Base-by-base conservation (phyloP, 768 basidiomycete species). In the Tulasnella sp. region DNA sequence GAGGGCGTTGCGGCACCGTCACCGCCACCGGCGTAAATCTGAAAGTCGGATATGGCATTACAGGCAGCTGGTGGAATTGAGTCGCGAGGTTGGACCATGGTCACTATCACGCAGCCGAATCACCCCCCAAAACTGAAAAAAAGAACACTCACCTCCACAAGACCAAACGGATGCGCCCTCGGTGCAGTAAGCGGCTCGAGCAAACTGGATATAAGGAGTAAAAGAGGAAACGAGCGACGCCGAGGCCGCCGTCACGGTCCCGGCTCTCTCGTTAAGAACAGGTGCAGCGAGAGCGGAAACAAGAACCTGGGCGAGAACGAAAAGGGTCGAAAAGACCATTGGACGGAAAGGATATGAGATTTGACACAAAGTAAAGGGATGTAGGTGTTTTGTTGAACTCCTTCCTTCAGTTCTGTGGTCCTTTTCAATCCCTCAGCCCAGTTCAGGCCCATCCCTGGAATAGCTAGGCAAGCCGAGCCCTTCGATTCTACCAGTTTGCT, bases 111-210 rank as follows among this genome's bases (percentile, higher is more conserved):
- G 52, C n/a, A 46, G 24, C 46, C n/a, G 6, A n/a, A 31, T 8
- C 6, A 31, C 40, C n/a, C 27, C n/a, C n/a, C n/a, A n/a, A n/a
- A n/a, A n/a, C 31, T 14, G 18, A 68, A 68, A 14, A n/a, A n/a
- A n/a, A 16, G 24, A 68, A 36, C 27, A 34, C 80, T 71, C 21
- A 80, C 80, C 62, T 71, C 80, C 80, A 38, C 80, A 80, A 40
- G 24, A 21, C 75, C 75, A 80, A 3, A 27, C 62, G 18, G 62
- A 27, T 24, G 38, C 56, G 16, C 52, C 80, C 5, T 19, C n/a
- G 42, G 52, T 75, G 68, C 80, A 80, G 39, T 77, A 80, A 21
- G 80, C 80, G 58, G 80, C 80, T 16, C 52, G 40, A 42, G 80
- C 80, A 39, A 80, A 46, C 44, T 56, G 46, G 16, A 36, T 19